Evolutionary conservation across 176 grass and related monocot species (phyloP), one percentile per base, ranked within the genome.

Genomic region (Oryza meyeriana): DNA sequence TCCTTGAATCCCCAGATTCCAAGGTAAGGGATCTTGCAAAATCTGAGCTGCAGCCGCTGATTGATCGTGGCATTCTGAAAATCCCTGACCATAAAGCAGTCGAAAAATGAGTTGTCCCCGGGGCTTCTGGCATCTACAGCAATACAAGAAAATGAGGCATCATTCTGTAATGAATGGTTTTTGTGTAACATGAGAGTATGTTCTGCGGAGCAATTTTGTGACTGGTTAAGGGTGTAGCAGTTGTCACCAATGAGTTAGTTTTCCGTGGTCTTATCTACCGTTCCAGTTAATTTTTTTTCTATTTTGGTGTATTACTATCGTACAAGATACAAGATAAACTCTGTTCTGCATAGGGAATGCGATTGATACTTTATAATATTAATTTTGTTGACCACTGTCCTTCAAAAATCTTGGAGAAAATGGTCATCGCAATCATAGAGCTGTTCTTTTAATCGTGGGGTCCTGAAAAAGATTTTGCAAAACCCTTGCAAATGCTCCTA

Each of bases 1-100:
- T 91, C 81, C 82, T 95, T 58, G 91, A 99, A 87, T 93, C 90
- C 28, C 42, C 91, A 27, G 89, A 84, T 68, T 68, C 79, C 22
- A 50, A 86, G 42, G 81, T 93, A 11, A 89, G 22, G 85, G 85
- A 95, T 41, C 38, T 93, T 63, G 79, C 88, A 77, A 93, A 85
- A 81, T 41, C 77, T 8, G 89, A 95, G 72, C 79, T 98, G 40
- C 88, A 93, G 42, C 87, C 64, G 7, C 88, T 98, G 77, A 52
- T 95, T 70, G 89, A 95, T 80, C 14, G 64, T 58, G 91, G 87
- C 18, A 57, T 87, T 69, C 76, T 98, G 47, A 95, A 90, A 90
- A 78, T 36, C 6, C 82, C 84, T 1, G 78, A 89, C n/a, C 79
- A 58, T 47, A 93, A 90, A 71, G 45, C 44, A 26, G 36, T 26